Conservation (phyloP, 1,139 yeast species). For the Yamadazyma membranifaciens region DNA sequence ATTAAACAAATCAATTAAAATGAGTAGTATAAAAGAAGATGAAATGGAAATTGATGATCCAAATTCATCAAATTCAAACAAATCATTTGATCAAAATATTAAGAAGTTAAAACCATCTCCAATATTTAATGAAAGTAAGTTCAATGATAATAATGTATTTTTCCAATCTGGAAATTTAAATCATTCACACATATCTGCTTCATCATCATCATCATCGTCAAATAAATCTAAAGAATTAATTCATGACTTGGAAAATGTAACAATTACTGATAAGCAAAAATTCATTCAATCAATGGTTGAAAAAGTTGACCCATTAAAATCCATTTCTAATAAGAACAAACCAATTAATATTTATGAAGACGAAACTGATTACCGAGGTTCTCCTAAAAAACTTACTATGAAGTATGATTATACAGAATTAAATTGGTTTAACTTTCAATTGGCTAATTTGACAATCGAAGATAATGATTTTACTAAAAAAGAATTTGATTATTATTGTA, state of each 20-base stretch:
- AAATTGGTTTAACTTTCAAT: slow-evolving; percentile 44
- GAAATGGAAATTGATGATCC: slow-evolving; percentile 7
- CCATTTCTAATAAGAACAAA: slow-evolving; percentile 32
- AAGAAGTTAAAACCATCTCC: neutral
- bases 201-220: neutral
- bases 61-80: neutral
- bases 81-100: neutral
- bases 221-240: slow-evolving; percentile 21
- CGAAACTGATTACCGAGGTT: slow-evolving; percentile 20
- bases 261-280: slow-evolving; percentile 23
- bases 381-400: slow-evolving; percentile 30
- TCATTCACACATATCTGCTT: neutral
- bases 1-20: slow-evolving; percentile 4
- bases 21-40: slow-evolving; percentile 2
- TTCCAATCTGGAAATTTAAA: neutral
- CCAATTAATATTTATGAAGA: slow-evolving; percentile 43
- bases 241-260: slow-evolving; percentile 41
- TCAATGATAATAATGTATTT: neutral
- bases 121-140: neutral
- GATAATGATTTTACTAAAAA: slow-evolving; percentile 8
- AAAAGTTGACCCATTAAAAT: slow-evolving; percentile 41
- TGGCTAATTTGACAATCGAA: slow-evolving; percentile 25
- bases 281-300: slow-evolving; percentile 33
- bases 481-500: slow-evolving; percentile 17
- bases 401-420: slow-evolving; percentile 33